These are phyloP conservation scores for Wickerhamiella nectarea DNA, from an alignment of 805 yeast genomes.

Conservation along the genomic window DNA sequence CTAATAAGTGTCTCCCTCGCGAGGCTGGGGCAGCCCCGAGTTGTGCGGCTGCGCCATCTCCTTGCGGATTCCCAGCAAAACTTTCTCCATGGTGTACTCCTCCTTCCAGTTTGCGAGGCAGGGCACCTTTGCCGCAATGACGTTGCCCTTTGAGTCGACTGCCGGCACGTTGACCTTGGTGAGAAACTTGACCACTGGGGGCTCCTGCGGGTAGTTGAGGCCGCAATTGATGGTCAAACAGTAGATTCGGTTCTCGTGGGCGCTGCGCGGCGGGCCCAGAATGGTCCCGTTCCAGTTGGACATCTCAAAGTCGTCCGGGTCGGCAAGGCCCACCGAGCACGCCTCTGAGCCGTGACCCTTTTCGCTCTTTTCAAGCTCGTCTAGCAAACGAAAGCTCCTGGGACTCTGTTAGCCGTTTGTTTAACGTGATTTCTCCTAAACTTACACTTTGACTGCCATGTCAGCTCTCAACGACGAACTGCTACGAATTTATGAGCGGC, in stretches of 20 bases:
- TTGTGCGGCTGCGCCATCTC: conserved; percentile 77
- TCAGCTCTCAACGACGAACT: background rate
- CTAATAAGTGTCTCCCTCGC: conserved; percentile 64
- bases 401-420: conserved; percentile 32
- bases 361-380: conserved; percentile 95
- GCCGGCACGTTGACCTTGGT: conserved; percentile 85
- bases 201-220: conserved; percentile 69
- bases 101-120: conserved; percentile 77
- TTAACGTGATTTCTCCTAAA: background rate
- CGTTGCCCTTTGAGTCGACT: conserved; percentile 52
- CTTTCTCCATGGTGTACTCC: conserved; percentile 84
- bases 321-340: conserved; percentile 86
- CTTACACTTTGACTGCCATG: conserved; percentile 8
- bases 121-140: conserved; percentile 42
- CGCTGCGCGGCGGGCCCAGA: conserved; percentile 86
- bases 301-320: conserved; percentile 84
- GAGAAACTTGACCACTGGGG: conserved; percentile 70
- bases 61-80: conserved; percentile 66
- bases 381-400: conserved; percentile 84
- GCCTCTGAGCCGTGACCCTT: conserved; percentile 95
- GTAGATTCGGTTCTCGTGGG: conserved; percentile 88
- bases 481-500: background rate
- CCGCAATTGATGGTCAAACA: conserved; percentile 73
- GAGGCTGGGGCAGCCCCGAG: conserved; percentile 78
- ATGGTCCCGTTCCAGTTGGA: conserved; percentile 97